Conservation (phyloP, 2,329 filamentous ascomycete species). For the Trichoderma koningiopsis region DNA sequence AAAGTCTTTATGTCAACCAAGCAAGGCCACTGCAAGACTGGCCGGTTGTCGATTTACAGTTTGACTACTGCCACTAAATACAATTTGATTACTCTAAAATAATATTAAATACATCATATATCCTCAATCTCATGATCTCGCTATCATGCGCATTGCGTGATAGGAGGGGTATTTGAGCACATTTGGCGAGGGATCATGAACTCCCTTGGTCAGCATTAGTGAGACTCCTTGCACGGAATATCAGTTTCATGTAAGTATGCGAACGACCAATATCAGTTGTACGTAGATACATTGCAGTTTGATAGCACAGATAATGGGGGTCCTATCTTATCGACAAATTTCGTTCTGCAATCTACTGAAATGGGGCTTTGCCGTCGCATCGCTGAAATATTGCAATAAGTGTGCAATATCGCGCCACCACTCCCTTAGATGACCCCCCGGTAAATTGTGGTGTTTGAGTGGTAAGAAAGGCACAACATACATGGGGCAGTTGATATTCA, state of each 20-base stretch:
- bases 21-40: not conserved
- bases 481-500: not conserved
- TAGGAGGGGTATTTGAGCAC: slow-evolving; percentile 17
- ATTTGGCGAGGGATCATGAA: not conserved
- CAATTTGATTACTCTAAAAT: not conserved
- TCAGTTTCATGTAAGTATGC: not conserved
- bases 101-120: not conserved
- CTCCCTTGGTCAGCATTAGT: not conserved
- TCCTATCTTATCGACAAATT: not conserved
- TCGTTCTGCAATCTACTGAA: not conserved
- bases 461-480: not conserved
- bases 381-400: slow-evolving; percentile 11
- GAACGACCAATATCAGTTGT: not conserved
- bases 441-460: not conserved
- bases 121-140: not conserved
- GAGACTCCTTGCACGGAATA: not conserved
- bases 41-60: not conserved
- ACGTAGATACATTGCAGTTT: not conserved
- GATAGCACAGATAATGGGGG: not conserved
- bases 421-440: not conserved
- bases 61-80: not conserved
- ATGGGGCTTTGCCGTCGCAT: not conserved
- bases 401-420: slow-evolving; percentile 21
- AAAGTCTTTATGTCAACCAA: not conserved
- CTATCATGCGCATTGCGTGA: slow-evolving; percentile 22